These are phyloP conservation scores for Corrigiola litoralis DNA, from an alignment of 179 eudicot genomes.

Conservation along the genomic window DNA sequence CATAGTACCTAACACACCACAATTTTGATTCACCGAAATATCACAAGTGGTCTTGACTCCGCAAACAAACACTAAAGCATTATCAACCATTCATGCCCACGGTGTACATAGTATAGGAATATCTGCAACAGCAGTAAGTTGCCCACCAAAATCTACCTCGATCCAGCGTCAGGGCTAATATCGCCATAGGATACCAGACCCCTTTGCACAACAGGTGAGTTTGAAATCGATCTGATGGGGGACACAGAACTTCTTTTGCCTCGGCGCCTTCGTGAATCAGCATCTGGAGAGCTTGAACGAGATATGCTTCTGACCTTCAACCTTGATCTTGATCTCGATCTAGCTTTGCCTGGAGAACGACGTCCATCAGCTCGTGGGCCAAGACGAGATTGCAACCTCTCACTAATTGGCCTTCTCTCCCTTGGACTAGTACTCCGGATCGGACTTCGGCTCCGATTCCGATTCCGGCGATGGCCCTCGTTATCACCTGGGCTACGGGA, in stretches of 20 bases:
- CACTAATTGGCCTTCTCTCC: constrained; percentile 61
- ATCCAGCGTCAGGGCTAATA: constrained; percentile 54
- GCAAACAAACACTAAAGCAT: neutral
- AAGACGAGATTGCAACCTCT: constrained; percentile 69
- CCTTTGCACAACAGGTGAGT: constrained; percentile 59
- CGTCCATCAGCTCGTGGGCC: constrained; percentile 49
- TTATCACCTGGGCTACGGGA: constrained; percentile 58
- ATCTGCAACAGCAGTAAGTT: neutral
- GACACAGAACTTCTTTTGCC: constrained; percentile 34
- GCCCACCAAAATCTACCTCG: constrained; percentile 24
- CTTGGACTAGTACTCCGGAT: constrained; percentile 57
- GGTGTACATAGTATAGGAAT: neutral
- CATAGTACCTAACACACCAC: too few species aligned
- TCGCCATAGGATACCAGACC: constrained; percentile 92
- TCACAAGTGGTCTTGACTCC: neutral
- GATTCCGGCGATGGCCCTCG: constrained; percentile 35
- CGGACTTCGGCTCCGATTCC: constrained; percentile 59
- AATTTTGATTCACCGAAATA: neutral
- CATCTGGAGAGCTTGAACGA: constrained; percentile 54
- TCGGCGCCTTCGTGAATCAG: constrained; percentile 20
- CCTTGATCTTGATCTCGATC: constrained; percentile 49
- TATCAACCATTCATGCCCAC: neutral
- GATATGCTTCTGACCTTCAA: constrained; percentile 47
- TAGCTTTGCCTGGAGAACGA: constrained; percentile 37
- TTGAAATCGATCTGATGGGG: constrained; percentile 52